Evolutionary conservation across 495 filamentous ascomycete species (phyloP), one percentile per base, ranked within the genome.

Genomic region (Tuber aestivum): DNA sequence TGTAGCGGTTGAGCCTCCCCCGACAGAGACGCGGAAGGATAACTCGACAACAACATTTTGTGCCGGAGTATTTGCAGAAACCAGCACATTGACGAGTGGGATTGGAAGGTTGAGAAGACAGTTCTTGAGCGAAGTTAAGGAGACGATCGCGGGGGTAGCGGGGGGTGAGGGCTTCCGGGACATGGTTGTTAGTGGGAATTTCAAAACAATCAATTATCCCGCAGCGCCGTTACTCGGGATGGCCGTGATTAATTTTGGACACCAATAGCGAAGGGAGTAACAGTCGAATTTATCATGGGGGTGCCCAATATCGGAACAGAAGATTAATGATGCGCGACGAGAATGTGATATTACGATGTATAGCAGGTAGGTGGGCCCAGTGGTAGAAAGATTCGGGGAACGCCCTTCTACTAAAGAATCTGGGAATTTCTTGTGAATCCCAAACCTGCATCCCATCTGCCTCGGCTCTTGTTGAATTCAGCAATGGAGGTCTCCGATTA

Each of bases 31-130:
- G 72, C 85, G 85, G 82, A 90, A 92, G 80, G 87, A 90, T 65
- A 99, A 87, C 84, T 99, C 95, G 83, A 99, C 91, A 76, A 98
- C 88, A 78, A 97, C 93, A 92, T 97, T 97, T 84, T 99, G 95
- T 45, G 92, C 92, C 72, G 94, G 87, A 91, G 94, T 92, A 84
- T 97, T 96, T 76, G 93, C 89, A 84, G 92, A 95, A 78, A 93
- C 89, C 74, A 99, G 89, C 69, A 97, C 84, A 21, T 90, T 89
- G 69, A 94, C 93, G 40, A 97, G 86, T 5, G 93, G 92, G n/a
- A 91, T 84, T 41, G 95, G 95, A 27, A 99, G 87, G 84, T 98
- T 99, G 78, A 97, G 92, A 32, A 99, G 88, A 84, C 95, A 98
- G 82, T 91, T 97, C 85, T 96, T 96, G 16, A 97, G 87, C 73